Percentiles rank a stretch among this genome's conserved stretches.
phyloP scores from a whole-genome alignment of 225 moss, liverwort and hornwort genomes.

The Bryum argenteum region DNA sequence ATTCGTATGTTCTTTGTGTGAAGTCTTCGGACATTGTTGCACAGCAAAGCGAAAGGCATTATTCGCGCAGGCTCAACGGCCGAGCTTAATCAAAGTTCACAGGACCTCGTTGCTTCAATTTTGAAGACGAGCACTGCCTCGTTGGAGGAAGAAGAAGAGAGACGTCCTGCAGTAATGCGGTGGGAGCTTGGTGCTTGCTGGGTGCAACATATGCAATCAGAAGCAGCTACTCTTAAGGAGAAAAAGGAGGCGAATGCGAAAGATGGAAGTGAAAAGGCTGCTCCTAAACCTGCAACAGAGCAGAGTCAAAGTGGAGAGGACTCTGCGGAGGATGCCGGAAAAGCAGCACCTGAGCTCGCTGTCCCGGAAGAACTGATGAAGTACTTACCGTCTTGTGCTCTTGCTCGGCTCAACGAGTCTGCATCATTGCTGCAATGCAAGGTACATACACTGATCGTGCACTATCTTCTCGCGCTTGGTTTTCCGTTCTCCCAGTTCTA shows the following conservation, averaged over 20 bases:
- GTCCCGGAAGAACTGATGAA: constrained; percentile 49
- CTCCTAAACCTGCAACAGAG: constrained; percentile 22
- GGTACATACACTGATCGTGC: constrained; percentile 23
- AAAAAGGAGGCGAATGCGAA: constrained; percentile 40
- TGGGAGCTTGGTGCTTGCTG: constrained; percentile 80
- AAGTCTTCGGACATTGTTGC: constrained; percentile 63
- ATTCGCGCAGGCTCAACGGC: constrained; percentile 34
- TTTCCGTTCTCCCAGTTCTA: neutral
- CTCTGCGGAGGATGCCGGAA: constrained; percentile 15
- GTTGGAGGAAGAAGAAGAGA: constrained; percentile 50
- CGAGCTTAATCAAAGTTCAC: constrained; percentile 52
- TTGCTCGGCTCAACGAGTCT: constrained; percentile 55
- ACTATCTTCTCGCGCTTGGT: neutral
- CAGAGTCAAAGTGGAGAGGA: constrained; percentile 31
- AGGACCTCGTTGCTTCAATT: constrained; percentile 42
- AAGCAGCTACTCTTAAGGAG: constrained; percentile 56
- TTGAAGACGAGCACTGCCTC: constrained; percentile 49
- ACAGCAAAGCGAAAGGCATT: constrained; percentile 42
- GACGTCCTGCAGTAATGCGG: constrained; percentile 40
- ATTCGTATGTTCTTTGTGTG: constrained; percentile 32
- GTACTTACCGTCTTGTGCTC: constrained; percentile 48
- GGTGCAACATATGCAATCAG: constrained; percentile 65
- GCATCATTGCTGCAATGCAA: constrained; percentile 55
- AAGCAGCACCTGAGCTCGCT: constrained; percentile 30
- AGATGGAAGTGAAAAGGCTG: constrained; percentile 29